Conservation (phyloP, 768 basidiomycete genomes). For the Termitomyces heimii region DNA sequence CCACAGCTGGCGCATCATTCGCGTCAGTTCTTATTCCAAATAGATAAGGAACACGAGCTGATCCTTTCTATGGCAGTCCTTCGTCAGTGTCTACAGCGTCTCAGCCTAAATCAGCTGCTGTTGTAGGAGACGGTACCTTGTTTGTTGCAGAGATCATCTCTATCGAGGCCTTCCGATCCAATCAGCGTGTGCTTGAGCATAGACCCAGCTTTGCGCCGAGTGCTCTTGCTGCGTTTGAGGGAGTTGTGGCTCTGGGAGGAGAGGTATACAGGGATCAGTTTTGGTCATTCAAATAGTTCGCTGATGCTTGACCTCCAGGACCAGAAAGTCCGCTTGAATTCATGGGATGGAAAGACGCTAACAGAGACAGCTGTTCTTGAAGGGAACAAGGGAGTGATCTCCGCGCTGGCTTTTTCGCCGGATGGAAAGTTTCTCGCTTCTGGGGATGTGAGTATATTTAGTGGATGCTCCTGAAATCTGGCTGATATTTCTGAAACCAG, state of each 20-base stretch:
- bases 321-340: slow-evolving; percentile 65
- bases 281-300: background rate
- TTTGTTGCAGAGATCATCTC: slow-evolving; percentile 55
- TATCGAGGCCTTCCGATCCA: slow-evolving; percentile 64
- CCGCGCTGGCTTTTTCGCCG: slow-evolving; percentile 73
- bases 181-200: slow-evolving; percentile 60
- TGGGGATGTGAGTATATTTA: slow-evolving; percentile 67
- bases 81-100: slow-evolving; percentile 46
- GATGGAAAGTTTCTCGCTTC: slow-evolving; percentile 71
- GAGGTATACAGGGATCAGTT: slow-evolving; percentile 42
- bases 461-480: background rate
- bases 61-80: slow-evolving; percentile 28
- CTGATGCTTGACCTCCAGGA: slow-evolving; percentile 37
- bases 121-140: slow-evolving; percentile 52
- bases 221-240: slow-evolving; percentile 47
- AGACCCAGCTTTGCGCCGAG: slow-evolving; percentile 47
- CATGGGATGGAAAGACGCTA: slow-evolving; percentile 64
- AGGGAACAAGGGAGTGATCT: slow-evolving; percentile 65
- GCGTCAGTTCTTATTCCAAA: background rate
- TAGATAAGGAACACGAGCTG: background rate
- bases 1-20: slow-evolving; percentile 31
- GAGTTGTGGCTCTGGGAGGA: slow-evolving; percentile 64
- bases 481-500: slow-evolving; percentile 30
- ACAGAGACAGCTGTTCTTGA: slow-evolving; percentile 53
- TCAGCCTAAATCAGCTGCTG: slow-evolving; percentile 66